Evolutionary conservation across 2,329 filamentous ascomycete genomes (phyloP), one percentile per base, ranked within the genome.

Genomic region (Fusarium sp.): DNA sequence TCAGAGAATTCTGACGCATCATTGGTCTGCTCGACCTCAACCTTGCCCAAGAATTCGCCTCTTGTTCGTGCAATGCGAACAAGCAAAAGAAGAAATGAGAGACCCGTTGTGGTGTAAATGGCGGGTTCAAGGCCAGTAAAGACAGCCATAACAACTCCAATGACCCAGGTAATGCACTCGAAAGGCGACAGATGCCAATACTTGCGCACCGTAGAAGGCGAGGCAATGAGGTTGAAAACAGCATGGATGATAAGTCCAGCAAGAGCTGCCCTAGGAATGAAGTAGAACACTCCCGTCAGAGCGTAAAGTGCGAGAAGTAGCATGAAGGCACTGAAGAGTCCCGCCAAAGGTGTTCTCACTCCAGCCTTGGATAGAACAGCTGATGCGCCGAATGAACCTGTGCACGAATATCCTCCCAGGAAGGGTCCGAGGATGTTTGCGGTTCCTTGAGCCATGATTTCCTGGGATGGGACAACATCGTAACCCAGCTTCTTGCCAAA

Each of bases 301-400:
- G 89, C 92, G 72, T 96, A 95, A 62, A 95, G 88, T 7, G 92
- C 92, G 12, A 96, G 83, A 1, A 95, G 83, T 2, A 96, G 90
- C 8, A 96, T 87, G 29, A 92, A 62, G 0, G 92, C 92, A 32
- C 92, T 95, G 72, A 95, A 92, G 27, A 94, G 84, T 78, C 93
- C 92, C 30, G 91, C 93, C 41, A 95, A 83, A 0, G 93, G 93
- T 1, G 92, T 95, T 42, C 91, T 88, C 6, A 94, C 92, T 69
- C 93, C 93, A 54, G 93, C 92, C 79, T 95, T 95, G 6, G 92
- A 92, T 75, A 95, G 92, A 77, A 96, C 94, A 41, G 93, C 93
- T 2, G 93, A 95, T 18, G 92, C 89, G 14, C 83, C 83, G 73
- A 87, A 87, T 0, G 84, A 86, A 4, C 81, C 81, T 0, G 81